Conservation (phyloP, 1,284 basidiomycete genomes). For the Ganoderma boninense region DNA sequence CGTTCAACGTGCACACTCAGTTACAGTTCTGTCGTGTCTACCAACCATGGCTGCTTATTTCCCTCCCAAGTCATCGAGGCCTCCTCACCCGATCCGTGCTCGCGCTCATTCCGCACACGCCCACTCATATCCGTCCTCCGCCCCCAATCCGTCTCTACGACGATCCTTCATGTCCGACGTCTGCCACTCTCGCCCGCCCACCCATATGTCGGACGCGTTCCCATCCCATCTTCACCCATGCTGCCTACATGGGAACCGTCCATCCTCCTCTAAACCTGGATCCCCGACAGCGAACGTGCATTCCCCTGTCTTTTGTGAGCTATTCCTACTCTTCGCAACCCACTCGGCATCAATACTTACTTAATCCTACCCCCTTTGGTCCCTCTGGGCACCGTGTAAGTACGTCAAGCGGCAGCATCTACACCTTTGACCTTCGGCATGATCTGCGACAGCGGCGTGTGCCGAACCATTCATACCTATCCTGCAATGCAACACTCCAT, state of each 20-base stretch:
- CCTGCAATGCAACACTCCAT: background rate
- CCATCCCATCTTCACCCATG: background rate
- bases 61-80: background rate
- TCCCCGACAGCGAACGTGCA: background rate
- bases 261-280: background rate
- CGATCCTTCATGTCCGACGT: conserved; percentile 3
- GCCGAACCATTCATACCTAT: background rate
- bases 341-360: background rate
- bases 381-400: background rate
- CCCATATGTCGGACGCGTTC: background rate
- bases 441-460: background rate
- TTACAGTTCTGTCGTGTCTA: background rate
- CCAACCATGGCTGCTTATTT: background rate
- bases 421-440: background rate
- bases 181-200: background rate
- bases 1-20: background rate
- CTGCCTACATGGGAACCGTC: too few species aligned
- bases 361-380: background rate
- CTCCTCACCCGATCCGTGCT: background rate
- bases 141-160: background rate
- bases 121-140: conserved; percentile 2
- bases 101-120: background rate
- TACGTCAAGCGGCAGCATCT: background rate
- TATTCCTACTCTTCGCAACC: background rate
- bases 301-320: background rate